phyloP scores from a whole-genome alignment of 208 protist genomes.

The Porcisia deanei region DNA sequence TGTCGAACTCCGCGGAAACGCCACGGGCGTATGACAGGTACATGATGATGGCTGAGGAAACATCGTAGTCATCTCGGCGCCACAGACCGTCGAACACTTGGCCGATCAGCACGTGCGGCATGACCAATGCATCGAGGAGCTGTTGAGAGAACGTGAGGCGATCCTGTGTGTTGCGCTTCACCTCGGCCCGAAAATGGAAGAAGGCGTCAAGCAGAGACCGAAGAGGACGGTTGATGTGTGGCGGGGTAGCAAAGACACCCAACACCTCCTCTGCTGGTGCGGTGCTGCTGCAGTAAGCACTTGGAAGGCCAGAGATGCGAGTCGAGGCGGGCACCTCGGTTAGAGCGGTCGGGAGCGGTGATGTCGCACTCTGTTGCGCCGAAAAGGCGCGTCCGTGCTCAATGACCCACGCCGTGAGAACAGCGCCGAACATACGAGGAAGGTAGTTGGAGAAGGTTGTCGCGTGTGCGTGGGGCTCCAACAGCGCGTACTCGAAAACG shows the following conservation, averaged over 20 bases:
- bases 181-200: constrained; percentile 18
- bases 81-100: constrained; percentile 64
- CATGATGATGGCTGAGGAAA: constrained; percentile 23
- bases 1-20: constrained; percentile 40
- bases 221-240: constrained; percentile 17
- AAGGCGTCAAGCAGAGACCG: constrained; percentile 32
- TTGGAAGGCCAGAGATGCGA: constrained; percentile 18
- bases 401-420: constrained; percentile 49
- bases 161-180: constrained; percentile 14
- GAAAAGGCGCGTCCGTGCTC: constrained; percentile 16
- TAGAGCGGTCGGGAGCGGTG: background rate
- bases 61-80: constrained; percentile 50
- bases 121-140: constrained; percentile 67
- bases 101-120: constrained; percentile 70
- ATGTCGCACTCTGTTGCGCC: background rate
- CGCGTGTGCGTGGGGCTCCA: constrained; percentile 38
- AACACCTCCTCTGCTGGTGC: background rate
- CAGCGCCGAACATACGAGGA: constrained; percentile 45
- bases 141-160: constrained; percentile 31
- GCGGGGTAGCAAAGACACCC: background rate
- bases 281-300: background rate
- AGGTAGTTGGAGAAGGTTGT: constrained; percentile 45
- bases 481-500: constrained; percentile 39
- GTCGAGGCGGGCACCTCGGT: background rate
- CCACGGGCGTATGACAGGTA: constrained; percentile 35